phyloP scores from a whole-genome alignment of 2,329 filamentous ascomycete species.

The Sporothrix pallida region DNA sequence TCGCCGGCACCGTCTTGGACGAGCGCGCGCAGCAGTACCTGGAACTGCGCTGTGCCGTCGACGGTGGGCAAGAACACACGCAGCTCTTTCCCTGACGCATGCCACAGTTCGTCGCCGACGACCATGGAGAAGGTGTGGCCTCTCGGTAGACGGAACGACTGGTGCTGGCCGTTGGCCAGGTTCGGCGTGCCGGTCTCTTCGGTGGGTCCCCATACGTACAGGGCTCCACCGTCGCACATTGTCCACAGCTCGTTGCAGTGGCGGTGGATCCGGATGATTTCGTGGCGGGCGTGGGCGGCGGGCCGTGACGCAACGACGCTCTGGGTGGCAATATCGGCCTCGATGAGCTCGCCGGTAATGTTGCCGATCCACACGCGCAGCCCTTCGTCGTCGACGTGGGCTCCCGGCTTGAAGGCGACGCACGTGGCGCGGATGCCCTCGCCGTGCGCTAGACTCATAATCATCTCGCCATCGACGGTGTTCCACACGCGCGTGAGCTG shows the following conservation, averaged over 20 bases:
- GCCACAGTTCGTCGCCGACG: slow-evolving; percentile 84
- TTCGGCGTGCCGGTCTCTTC: slow-evolving; percentile 68
- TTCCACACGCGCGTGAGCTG: slow-evolving; percentile 90
- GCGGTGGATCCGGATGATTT: slow-evolving; percentile 83
- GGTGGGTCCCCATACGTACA: slow-evolving; percentile 87
- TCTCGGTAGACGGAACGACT: slow-evolving; percentile 77
- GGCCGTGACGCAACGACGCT: slow-evolving; percentile 71
- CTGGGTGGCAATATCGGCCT: slow-evolving; percentile 80
- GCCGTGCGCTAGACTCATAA: slow-evolving; percentile 81
- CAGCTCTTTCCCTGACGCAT: slow-evolving; percentile 85
- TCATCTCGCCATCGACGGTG: slow-evolving; percentile 76
- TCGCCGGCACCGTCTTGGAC: slow-evolving; percentile 77
- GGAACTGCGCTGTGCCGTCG: slow-evolving; percentile 72
- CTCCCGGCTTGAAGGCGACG: slow-evolving; percentile 82
- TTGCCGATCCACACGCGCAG: slow-evolving; percentile 87
- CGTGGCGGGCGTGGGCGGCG: slow-evolving; percentile 75
- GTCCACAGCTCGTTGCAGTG: slow-evolving; percentile 93
- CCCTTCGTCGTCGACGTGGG: slow-evolving; percentile 79
- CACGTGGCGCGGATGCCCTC: slow-evolving; percentile 84
- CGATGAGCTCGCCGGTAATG: slow-evolving; percentile 83
- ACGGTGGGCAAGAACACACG: slow-evolving; percentile 78
- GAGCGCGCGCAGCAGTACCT: slow-evolving; percentile 74
- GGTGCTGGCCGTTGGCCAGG: slow-evolving; percentile 71
- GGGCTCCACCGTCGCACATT: slow-evolving; percentile 83
- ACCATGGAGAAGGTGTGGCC: slow-evolving; percentile 89